A percentile compares a stretch with the other conserved stretches of the same genome.
Evolutionary conservation across 768 basidiomycete genomes (phyloP).

Genomic region (Trametes elegans): DNA sequence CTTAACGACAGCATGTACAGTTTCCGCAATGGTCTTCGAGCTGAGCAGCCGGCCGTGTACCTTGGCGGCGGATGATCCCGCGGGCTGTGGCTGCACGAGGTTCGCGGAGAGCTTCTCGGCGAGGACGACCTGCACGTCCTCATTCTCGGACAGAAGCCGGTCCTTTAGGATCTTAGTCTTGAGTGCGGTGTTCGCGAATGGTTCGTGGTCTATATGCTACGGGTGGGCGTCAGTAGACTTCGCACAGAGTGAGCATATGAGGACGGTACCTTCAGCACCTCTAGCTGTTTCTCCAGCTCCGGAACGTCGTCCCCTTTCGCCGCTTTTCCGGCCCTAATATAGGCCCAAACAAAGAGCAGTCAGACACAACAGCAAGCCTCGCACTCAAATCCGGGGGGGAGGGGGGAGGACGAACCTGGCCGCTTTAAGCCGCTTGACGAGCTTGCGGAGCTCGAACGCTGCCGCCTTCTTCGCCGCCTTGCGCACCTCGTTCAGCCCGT

Average conservation of each 20-base stretch:
- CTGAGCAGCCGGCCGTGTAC: conserved; percentile 73
- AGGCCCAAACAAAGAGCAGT: no score
- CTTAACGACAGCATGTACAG: conserved; percentile 50
- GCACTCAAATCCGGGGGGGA: no score
- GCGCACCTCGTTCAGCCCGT: conserved; percentile 66
- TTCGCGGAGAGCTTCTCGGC: conserved; percentile 41
- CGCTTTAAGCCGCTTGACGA: conserved; percentile 79
- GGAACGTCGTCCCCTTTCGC: conserved; percentile 37
- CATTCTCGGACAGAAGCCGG: conserved; percentile 49
- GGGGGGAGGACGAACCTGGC: conserved; percentile 47
- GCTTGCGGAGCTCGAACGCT: conserved; percentile 74
- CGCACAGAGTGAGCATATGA: neutral
- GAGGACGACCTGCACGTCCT: conserved; percentile 45
- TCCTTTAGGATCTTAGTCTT: conserved; percentile 75
- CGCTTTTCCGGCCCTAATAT: no score
- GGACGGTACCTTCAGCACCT: conserved; percentile 58
- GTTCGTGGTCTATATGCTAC: conserved; percentile 47
- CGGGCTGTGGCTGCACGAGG: conserved; percentile 32
- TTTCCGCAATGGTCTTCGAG: conserved; percentile 67
- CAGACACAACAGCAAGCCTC: no score
- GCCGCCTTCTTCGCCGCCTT: conserved; percentile 82
- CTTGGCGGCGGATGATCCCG: conserved; percentile 51
- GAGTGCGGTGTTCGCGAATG: conserved; percentile 64
- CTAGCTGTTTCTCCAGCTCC: conserved; percentile 60
- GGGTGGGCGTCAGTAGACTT: neutral